Percentiles rank a stretch among this genome's conserved stretches.
phyloP scores from a whole-genome alignment of 352 stramenopile species.

The Phytophthora melonis region DNA sequence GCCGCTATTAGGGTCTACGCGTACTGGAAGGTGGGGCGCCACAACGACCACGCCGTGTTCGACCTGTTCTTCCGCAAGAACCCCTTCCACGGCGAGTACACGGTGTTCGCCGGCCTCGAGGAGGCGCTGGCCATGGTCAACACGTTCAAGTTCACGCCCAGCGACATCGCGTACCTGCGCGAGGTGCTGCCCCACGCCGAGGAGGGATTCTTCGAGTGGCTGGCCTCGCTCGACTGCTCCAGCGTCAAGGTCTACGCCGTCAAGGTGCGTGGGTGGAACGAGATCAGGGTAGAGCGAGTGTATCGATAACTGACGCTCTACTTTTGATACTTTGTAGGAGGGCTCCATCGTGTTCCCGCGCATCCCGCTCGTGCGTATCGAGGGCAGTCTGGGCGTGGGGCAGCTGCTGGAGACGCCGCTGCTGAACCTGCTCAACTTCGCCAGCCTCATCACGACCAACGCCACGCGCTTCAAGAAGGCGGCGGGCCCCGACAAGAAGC shows the following conservation, averaged over 20 bases:
- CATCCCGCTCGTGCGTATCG: conserved; percentile 94
- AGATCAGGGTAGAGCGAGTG: neutral
- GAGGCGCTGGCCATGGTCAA: conserved; percentile 94
- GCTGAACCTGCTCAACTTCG: conserved; percentile 98
- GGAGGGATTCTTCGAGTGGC: conserved; percentile 96
- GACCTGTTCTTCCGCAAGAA: conserved; percentile 99
- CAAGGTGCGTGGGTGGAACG: conserved; percentile 34
- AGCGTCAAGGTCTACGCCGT: conserved; percentile 95
- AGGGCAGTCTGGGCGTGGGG: conserved; percentile 93
- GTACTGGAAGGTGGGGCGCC: conserved; percentile 97
- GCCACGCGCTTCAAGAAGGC: conserved; percentile 96
- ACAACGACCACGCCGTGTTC: conserved; percentile 94
- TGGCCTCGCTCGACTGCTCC: conserved; percentile 94
- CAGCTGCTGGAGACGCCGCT: conserved; percentile 99
- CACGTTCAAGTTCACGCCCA: conserved; percentile 93
- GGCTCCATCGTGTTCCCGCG: conserved; percentile 97
- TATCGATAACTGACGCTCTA: neutral
- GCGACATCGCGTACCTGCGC: conserved; percentile 96
- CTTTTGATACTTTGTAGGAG: conserved; percentile 53
- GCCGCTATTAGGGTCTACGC: conserved; percentile 95
- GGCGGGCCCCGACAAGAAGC: conserved; percentile 84
- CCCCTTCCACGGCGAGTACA: conserved; percentile 98
- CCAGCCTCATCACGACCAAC: conserved; percentile 98
- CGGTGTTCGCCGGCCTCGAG: conserved; percentile 94
- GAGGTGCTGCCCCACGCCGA: conserved; percentile 91